Conservation (phyloP, 352 stramenopile genomes). For the Globisporangium splendens region DNA sequence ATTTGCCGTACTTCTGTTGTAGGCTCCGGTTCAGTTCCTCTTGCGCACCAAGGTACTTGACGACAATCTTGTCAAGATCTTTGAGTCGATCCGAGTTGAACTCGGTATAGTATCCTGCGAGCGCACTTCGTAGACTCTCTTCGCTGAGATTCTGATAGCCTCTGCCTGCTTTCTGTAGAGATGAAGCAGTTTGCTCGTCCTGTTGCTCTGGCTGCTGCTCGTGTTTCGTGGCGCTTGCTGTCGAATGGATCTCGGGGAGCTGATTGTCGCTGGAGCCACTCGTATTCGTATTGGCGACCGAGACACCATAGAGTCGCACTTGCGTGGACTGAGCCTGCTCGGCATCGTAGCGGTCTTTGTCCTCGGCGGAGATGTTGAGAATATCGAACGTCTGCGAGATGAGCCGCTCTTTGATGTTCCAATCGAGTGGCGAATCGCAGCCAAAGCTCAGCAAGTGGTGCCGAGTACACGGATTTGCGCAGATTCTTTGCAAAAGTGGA, state of each 20-base stretch:
- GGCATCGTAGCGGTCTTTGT: conserved; percentile 76
- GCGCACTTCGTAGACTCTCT: conserved; percentile 34
- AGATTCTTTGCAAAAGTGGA: conserved; percentile 85
- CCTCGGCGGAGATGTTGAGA: conserved; percentile 71
- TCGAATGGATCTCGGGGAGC: conserved; percentile 9
- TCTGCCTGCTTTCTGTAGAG: background rate
- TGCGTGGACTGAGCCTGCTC: conserved; percentile 63
- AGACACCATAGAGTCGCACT: conserved; percentile 52
- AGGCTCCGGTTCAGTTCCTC: conserved; percentile 64
- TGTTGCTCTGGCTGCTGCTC: conserved; percentile 17
- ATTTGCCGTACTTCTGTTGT: conserved; percentile 60
- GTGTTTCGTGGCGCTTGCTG: background rate
- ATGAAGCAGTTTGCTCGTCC: background rate
- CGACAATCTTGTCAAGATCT: conserved; percentile 72
- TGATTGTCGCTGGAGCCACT: conserved; percentile 12
- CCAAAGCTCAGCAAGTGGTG: conserved; percentile 92
- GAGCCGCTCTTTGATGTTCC: conserved; percentile 93
- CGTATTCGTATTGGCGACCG: conserved; percentile 3
- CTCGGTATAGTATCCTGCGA: conserved; percentile 50
- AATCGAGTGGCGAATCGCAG: conserved; percentile 94
- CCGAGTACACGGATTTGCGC: conserved; percentile 42
- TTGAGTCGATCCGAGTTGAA: conserved; percentile 53
- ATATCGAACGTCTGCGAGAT: conserved; percentile 91
- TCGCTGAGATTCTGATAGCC: conserved; percentile 17
- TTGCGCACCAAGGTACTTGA: conserved; percentile 64